phyloP scores from a whole-genome alignment of 1,284 basidiomycete genomes.

The Puccinia novopanici region DNA sequence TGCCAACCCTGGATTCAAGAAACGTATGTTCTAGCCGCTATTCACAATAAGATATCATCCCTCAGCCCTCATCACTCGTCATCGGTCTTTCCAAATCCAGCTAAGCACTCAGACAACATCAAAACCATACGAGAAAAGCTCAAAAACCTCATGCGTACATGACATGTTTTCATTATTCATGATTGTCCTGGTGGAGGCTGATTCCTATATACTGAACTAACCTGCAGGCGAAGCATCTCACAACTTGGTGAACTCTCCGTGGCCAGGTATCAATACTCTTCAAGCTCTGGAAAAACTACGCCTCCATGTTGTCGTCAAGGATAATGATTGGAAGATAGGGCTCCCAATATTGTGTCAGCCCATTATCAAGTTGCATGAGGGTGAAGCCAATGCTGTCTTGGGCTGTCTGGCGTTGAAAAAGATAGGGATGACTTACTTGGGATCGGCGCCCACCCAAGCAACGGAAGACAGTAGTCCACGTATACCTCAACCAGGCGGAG shows the following conservation, averaged over 20 bases:
- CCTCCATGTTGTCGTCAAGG: background rate
- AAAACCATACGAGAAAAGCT: background rate
- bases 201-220: background rate
- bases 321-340: background rate
- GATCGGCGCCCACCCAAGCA: too few relatives aligned
- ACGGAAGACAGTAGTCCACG: too few relatives aligned
- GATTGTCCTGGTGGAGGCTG: background rate
- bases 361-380: background rate
- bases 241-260: background rate
- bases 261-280: background rate
- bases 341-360: background rate
- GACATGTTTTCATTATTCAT: background rate
- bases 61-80: background rate
- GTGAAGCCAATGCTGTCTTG: background rate
- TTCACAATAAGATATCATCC: too few relatives aligned
- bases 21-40: too few relatives aligned
- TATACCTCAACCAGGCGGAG: too few relatives aligned
- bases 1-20: background rate
- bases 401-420: background rate
- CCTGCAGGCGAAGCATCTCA: background rate
- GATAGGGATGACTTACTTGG: background rate
- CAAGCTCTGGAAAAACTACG: background rate
- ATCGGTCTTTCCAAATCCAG: background rate
- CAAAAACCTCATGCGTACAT: background rate
- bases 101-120: too few relatives aligned